Evolutionary conservation across 2,329 filamentous ascomycete species (phyloP), one percentile per base, ranked within the genome.

Genomic region (Alternaria angustiovoidea): DNA sequence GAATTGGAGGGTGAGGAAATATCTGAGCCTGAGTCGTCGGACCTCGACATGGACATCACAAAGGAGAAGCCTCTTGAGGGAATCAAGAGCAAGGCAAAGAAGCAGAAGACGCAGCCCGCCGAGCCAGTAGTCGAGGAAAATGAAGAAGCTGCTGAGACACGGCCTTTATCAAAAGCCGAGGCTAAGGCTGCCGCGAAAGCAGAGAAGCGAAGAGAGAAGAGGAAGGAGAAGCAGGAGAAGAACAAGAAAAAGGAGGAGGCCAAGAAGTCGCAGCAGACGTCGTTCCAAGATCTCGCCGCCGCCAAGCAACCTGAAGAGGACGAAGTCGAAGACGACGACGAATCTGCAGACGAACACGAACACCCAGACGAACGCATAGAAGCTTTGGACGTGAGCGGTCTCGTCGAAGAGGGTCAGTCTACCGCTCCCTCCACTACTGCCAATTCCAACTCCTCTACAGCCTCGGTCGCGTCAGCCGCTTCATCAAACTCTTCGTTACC

Each of bases 1-100:
- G 81, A 96, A 81, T 83, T 91, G 28, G 87, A 88, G 54, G 87
- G 90, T 65, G 57, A 59, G 18, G 81, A 89, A 30, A 61, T 66
- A n/a, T 72, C 68, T 4, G 68, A 65, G 51, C 65, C 65, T 26
- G 65, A 65, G 42, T 75, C 74, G 32, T 77, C 74, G 22, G 76
- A 77, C 43, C 65, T 75, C 12, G 73, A 76, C 61, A 69, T 77
- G 59, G 70, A 75, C 20, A 71, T 76, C 20, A 73, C 73, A 46
- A 77, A 73, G 51, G 75, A 80, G 61, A 77, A 75, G 60, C 79
- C 79, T 9, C 64, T 76, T 3, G 73, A 80, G 54, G 75, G 78
- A 28, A 68, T 79, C 65, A 80, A 77, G 68, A 68, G 26, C 43
- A 74, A 78, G 53, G 63, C 69, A 22, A 83, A 83, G 74, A 81